A percentile compares a stretch with the other conserved stretches of the same genome.
Conservation (phyloP, 192 early-diverging fungal genomes). For the Fimicolochytrium jonesii region DNA sequence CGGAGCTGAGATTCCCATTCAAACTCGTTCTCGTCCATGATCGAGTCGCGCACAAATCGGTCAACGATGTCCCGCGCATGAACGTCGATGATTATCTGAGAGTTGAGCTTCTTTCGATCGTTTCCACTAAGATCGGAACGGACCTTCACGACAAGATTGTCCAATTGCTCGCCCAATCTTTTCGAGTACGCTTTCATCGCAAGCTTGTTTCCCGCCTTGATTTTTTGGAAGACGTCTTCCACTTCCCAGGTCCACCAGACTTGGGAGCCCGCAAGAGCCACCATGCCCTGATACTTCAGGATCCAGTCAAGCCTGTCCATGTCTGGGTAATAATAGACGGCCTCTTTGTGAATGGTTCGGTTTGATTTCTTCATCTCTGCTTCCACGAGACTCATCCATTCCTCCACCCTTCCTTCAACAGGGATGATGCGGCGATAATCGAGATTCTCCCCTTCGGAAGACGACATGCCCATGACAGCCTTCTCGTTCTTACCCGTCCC, state of each 20-base stretch:
- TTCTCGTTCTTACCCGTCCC: slow-evolving; percentile 60
- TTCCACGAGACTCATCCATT: slow-evolving; percentile 60
- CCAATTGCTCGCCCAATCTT: slow-evolving; percentile 50
- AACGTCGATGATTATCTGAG: slow-evolving; percentile 61
- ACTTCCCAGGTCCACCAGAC: slow-evolving; percentile 71
- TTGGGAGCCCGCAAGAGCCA: slow-evolving; percentile 54
- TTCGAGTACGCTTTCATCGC: slow-evolving; percentile 58
- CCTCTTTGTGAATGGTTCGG: slow-evolving; percentile 57
- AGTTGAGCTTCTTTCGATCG: slow-evolving; percentile 53
- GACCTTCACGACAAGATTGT: slow-evolving; percentile 48
- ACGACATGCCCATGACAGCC: slow-evolving; percentile 54
- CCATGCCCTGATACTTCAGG: slow-evolving; percentile 55
- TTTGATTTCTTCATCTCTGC: slow-evolving; percentile 59
- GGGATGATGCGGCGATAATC: slow-evolving; percentile 44
- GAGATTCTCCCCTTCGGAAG: slow-evolving; percentile 52
- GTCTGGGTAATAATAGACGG: slow-evolving; percentile 52
- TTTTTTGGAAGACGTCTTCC: slow-evolving; percentile 56
- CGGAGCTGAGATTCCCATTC: slow-evolving; percentile 63
- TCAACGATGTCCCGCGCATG: slow-evolving; percentile 62
- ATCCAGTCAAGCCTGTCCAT: slow-evolving; percentile 57
- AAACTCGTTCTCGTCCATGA: slow-evolving; percentile 55
- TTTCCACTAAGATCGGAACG: slow-evolving; percentile 49
- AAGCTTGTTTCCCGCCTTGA: slow-evolving; percentile 53
- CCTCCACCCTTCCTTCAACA: slow-evolving; percentile 54
- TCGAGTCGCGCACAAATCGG: slow-evolving; percentile 52